Base-by-base conservation (phyloP, 106 monocot species). In the Dendrobium huoshanense region DNA sequence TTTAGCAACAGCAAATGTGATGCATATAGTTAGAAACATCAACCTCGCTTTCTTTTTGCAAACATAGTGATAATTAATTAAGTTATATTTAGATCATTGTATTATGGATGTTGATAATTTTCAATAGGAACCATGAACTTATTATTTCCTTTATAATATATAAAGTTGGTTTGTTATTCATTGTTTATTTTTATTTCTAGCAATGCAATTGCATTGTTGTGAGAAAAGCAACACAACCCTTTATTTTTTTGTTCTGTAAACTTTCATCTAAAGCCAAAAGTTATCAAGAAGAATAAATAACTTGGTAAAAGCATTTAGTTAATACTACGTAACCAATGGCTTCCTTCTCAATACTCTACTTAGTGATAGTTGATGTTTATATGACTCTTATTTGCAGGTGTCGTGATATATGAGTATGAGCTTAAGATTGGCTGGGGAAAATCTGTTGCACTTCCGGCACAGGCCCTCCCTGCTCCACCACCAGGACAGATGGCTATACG, bases 361-460 rank as follows among this genome's bases (percentile, higher is more conserved):
- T 72, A 31, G 48, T 48, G 51, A 75, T 31, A 59, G 16, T 17
- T 80, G 80, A 70, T 68, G 42, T 44, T 74, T 76, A 37, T 70
- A 44, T 78, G 10, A 8, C 79, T 85, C 6, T 58, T 1, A 67
- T 77, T 76, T 85, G 41, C 81, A 99, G 99, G 99, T 83, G 93
- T 99, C 24, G 85, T 99, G 77, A 88, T 99, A 31, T 99, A 89
- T 88, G 99, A 95, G 48, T 95, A 99, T 88, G 99, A 99, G 79
- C 85, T 99, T 87, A 99, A 99, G 85, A 90, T 99, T 84, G 99
- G 99, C 16, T 99, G 99, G 99, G 99, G 99, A 41, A 99, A 99
- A 77, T 99, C 99, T 83, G 99, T 99, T 48, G 82, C 95, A 83
- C 91, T 99, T 84, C 99, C 99, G 15, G 65, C 99, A 42, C 99